phyloP scores from a whole-genome alignment of 345 rosid genomes.

The Moricandia arvensis region DNA sequence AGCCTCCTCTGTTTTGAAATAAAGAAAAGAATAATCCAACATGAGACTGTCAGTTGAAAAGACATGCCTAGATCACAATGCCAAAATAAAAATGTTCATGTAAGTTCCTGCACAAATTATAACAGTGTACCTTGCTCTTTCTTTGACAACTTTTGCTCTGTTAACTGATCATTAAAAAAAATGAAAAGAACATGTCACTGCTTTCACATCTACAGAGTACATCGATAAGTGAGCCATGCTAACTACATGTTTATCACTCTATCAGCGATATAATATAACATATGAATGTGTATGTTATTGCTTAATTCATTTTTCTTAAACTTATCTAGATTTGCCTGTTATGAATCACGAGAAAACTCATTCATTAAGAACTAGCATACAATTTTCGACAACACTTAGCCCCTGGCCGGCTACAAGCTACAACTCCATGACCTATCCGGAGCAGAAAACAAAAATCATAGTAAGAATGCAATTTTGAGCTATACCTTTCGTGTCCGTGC shows the following conservation, averaged over 20 bases:
- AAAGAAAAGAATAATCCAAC: slow-evolving; percentile 3
- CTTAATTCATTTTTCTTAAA: slow-evolving; percentile 3
- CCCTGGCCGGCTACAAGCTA: background rate
- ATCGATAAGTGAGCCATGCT: slow-evolving; percentile 1
- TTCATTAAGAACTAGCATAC: slow-evolving; percentile 5
- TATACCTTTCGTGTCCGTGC: slow-evolving; percentile 77
- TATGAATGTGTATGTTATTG: slow-evolving; percentile 7
- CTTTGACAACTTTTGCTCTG: slow-evolving; percentile 69
- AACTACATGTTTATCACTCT: slow-evolving; percentile 6
- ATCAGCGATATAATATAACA: slow-evolving; percentile 8
- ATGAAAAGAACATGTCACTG: slow-evolving; percentile 27
- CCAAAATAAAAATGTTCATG: background rate
- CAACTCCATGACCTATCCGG: background rate
- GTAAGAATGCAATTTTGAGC: slow-evolving; percentile 18
- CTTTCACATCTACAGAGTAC: slow-evolving; percentile 21
- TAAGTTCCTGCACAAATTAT: slow-evolving; percentile 3
- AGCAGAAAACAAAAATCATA: slow-evolving; percentile 4
- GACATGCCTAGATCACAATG: slow-evolving; percentile 1
- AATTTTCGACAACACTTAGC: background rate
- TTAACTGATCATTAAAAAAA: slow-evolving; percentile 51
- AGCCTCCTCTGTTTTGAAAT: slow-evolving; percentile 62
- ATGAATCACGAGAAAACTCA: slow-evolving; percentile 1
- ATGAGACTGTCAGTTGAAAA: background rate
- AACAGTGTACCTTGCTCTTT: slow-evolving; percentile 78
- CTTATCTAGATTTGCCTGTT: slow-evolving; percentile 4